Conservation (phyloP, 345 rosid genomes). For the Citrus mangshanensis region DNA sequence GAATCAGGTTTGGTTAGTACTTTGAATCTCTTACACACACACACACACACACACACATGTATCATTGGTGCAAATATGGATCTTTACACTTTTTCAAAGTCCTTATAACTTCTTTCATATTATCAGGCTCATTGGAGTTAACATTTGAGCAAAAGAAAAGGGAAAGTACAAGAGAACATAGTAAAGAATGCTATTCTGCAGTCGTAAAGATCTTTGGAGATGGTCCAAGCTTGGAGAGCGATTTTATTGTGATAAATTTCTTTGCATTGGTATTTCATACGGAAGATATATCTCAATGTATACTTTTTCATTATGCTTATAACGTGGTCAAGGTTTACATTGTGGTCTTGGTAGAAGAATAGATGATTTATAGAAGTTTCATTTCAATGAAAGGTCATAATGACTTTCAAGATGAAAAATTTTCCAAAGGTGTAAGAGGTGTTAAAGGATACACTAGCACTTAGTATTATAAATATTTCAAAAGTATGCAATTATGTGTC, state of each 20-base stretch:
- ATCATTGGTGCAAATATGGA: no score
- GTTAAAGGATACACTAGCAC: no score
- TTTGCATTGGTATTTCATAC: slow-evolving; percentile 69
- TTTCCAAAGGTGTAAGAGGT: no score
- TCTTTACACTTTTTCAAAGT: not conserved
- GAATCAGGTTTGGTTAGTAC: slow-evolving; percentile 26
- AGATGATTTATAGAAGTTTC: not conserved
- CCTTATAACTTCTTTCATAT: not conserved
- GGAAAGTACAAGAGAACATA: slow-evolving; percentile 44
- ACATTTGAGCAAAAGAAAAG: slow-evolving; percentile 36
- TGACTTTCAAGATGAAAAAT: no score
- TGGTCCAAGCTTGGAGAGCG: slow-evolving; percentile 46
- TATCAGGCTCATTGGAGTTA: slow-evolving; percentile 29
- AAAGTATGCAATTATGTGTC: no score
- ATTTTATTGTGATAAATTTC: slow-evolving; percentile 74
- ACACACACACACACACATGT: no score
- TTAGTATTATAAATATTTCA: no score
- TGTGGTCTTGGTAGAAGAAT: not conserved
- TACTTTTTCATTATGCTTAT: slow-evolving; percentile 7
- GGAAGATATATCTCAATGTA: not conserved
- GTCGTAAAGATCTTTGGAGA: slow-evolving; percentile 52
- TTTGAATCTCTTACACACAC: not conserved
- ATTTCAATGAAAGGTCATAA: not conserved
- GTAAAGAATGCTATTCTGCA: slow-evolving; percentile 57
- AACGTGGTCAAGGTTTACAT: not conserved